phyloP scores from a whole-genome alignment of 176 grass and related monocot species.

The Leersia perrieri region DNA sequence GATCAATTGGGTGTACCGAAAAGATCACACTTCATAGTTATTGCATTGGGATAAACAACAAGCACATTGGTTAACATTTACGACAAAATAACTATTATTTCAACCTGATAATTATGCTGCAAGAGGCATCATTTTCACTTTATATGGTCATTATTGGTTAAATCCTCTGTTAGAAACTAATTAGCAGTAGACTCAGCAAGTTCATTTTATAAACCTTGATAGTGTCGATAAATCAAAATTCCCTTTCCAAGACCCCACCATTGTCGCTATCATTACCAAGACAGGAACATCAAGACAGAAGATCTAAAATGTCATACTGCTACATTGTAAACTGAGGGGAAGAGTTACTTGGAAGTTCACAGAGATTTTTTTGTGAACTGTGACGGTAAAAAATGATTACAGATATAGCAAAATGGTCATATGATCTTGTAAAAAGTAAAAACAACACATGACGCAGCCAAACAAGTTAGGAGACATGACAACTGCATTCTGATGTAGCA shows the following conservation, averaged over 20 bases:
- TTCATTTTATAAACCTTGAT: neutral
- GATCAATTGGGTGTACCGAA: conserved; percentile 2
- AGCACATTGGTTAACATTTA: neutral
- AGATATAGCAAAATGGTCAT: neutral
- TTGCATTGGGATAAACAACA: neutral
- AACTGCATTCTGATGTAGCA: neutral
- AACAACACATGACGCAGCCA: neutral
- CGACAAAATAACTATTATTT: neutral
- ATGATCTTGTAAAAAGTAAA: neutral
- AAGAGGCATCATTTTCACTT: neutral
- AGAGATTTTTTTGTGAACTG: neutral
- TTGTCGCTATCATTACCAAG: neutral
- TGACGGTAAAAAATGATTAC: neutral
- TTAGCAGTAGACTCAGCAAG: neutral
- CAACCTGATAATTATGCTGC: neutral
- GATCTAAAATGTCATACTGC: neutral
- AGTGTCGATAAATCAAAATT: neutral
- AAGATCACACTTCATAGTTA: neutral
- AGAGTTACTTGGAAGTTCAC: neutral
- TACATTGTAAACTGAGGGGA: neutral
- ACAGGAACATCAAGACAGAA: neutral
- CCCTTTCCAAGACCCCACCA: neutral
- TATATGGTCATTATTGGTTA: neutral
- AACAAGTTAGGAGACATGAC: conserved; percentile 10
- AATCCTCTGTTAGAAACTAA: neutral